Conservation (phyloP, 257 asterid species). For the Nemophila menziesii region DNA sequence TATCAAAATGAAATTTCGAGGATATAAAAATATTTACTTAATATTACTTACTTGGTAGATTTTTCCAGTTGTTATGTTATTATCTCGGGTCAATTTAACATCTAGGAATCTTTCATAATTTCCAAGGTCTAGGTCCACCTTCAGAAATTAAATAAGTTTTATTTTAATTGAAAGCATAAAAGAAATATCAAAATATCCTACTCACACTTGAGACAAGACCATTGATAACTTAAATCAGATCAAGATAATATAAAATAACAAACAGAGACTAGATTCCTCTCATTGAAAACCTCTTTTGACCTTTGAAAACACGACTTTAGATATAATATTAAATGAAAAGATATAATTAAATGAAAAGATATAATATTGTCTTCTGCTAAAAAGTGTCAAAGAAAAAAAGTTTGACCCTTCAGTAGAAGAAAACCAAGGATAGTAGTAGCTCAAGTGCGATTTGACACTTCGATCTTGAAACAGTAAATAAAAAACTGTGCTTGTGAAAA, state of each 20-base stretch:
- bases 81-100: conserved; percentile 66
- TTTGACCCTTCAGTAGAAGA: not conserved
- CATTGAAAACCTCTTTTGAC: not conserved
- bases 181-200: not conserved
- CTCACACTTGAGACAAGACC: conserved; percentile 4
- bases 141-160: conserved; percentile 12
- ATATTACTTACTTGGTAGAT: conserved; percentile 60
- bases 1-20: conserved; percentile 7
- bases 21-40: not conserved
- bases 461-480: too few species aligned
- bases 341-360: not conserved
- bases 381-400: not conserved
- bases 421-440: not conserved
- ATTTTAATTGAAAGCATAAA: conserved; percentile 2
- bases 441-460: not conserved
- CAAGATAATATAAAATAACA: conserved; percentile 3
- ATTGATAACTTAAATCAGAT: not conserved
- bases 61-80: conserved; percentile 88
- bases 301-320: not conserved
- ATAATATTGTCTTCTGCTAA: not conserved
- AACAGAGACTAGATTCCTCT: not conserved
- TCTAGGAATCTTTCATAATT: conserved; percentile 91
- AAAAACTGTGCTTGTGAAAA: too few species aligned
- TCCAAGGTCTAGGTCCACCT: conserved; percentile 99
- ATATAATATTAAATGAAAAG: too few species aligned